A percentile compares a stretch with the other conserved stretches of the same genome.
phyloP scores from a whole-genome alignment of 495 filamentous ascomycete species.

The Podospora bellae-mahoneyi region DNA sequence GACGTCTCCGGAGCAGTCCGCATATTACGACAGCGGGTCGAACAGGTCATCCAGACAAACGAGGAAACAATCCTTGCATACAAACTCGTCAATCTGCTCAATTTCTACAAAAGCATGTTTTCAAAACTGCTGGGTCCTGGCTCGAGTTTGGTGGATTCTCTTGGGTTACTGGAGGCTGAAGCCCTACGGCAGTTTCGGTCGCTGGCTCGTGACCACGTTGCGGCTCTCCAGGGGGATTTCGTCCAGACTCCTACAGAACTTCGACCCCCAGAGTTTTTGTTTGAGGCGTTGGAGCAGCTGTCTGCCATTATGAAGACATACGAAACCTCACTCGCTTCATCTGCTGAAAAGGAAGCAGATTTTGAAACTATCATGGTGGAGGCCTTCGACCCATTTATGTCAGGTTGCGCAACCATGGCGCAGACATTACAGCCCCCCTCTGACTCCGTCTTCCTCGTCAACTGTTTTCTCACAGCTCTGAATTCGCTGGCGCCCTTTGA shows the following conservation, averaged over 20 bases:
- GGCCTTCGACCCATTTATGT: conserved; percentile 82
- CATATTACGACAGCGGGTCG: conserved; percentile 74
- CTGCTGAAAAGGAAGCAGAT: conserved; percentile 54
- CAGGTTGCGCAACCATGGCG: conserved; percentile 66
- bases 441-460: conserved; percentile 73
- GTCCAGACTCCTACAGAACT: conserved; percentile 65
- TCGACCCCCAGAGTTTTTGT: conserved; percentile 76
- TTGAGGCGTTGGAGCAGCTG: conserved; percentile 73
- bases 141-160: conserved; percentile 65
- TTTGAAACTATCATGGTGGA: conserved; percentile 78
- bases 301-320: conserved; percentile 73
- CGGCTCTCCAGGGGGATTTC: conserved; percentile 66
- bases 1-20: conserved; percentile 75
- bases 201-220: conserved; percentile 73
- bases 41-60: conserved; percentile 87
- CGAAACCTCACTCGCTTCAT: conserved; percentile 68
- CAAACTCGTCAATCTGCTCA: conserved; percentile 80
- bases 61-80: conserved; percentile 87
- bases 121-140: conserved; percentile 67
- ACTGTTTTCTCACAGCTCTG: conserved; percentile 65
- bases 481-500: conserved; percentile 49
- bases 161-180: conserved; percentile 64
- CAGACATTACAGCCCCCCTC: conserved; percentile 55
- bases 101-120: conserved; percentile 87
- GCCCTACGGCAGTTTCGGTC: conserved; percentile 79